Conservation (phyloP, 2,329 filamentous ascomycete genomes). For the Ceratocystis destructans region DNA sequence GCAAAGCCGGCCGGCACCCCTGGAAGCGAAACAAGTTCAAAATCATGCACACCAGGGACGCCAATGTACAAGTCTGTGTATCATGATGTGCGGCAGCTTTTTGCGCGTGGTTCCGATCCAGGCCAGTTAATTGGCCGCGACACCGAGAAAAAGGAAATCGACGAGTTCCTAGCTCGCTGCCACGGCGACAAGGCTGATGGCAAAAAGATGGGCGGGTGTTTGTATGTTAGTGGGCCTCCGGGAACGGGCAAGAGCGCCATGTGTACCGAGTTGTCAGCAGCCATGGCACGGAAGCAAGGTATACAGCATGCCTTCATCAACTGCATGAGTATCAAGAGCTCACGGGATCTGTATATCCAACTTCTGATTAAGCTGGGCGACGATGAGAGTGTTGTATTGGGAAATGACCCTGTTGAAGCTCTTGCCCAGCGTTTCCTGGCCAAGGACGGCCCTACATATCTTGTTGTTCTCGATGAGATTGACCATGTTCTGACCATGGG, state of each 20-base stretch:
- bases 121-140: slow-evolving; percentile 68
- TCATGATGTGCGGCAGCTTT: slow-evolving; percentile 73
- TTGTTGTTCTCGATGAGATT: slow-evolving; percentile 90
- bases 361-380: slow-evolving; percentile 57
- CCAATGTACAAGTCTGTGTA: slow-evolving; percentile 49
- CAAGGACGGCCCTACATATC: slow-evolving; percentile 39
- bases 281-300: slow-evolving; percentile 37
- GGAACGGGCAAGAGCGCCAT: slow-evolving; percentile 96
- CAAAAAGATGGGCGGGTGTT: slow-evolving; percentile 55
- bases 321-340: slow-evolving; percentile 90
- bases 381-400: slow-evolving; percentile 26
- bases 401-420: slow-evolving; percentile 29
- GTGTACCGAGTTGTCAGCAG: slow-evolving; percentile 62
- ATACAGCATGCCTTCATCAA: slow-evolving; percentile 73
- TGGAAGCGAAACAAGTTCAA: not conserved
- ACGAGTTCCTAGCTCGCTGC: slow-evolving; percentile 53
- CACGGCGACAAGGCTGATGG: slow-evolving; percentile 44
- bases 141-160: slow-evolving; percentile 49
- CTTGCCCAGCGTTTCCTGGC: slow-evolving; percentile 16
- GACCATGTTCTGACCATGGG: slow-evolving; percentile 86
- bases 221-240: slow-evolving; percentile 90
- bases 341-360: slow-evolving; percentile 70
- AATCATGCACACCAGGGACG: not conserved
- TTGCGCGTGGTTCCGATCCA: slow-evolving; percentile 64
- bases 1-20: slow-evolving; percentile 11